These are phyloP conservation scores for Lavandula angustifolia DNA, from an alignment of 257 asterid genomes.

Conservation along the genomic window DNA sequence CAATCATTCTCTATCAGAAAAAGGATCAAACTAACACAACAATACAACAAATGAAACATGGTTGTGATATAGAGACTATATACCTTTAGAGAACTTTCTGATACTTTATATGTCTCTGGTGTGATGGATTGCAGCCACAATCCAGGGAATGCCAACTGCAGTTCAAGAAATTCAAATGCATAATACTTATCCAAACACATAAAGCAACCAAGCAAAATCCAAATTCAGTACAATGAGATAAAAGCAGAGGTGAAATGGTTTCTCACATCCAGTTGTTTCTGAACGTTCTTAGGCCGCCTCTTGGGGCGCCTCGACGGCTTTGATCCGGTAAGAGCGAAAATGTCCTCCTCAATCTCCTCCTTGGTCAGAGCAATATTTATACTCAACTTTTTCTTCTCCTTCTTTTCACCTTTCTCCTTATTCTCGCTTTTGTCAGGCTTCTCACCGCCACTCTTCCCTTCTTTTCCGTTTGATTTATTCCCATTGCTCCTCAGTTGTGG, in stretches of 20 bases:
- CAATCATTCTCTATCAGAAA: too few relatives aligned
- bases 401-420: constrained; percentile 23
- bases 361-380: constrained; percentile 41
- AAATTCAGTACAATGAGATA: background rate
- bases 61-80: too few relatives aligned
- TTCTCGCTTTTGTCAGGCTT: background rate
- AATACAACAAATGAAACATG: too few relatives aligned
- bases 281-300: constrained; percentile 63
- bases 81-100: constrained; percentile 36
- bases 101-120: constrained; percentile 55
- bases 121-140: constrained; percentile 60
- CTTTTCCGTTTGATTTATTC: constrained; percentile 3
- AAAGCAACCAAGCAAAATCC: too few relatives aligned
- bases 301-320: constrained; percentile 66
- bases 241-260: background rate
- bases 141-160: constrained; percentile 67
- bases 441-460: constrained; percentile 9
- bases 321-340: constrained; percentile 50
- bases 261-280: constrained; percentile 61
- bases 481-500: background rate
- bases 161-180: background rate
- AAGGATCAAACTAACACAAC: too few relatives aligned
- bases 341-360: constrained; percentile 72
- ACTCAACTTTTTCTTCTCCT: constrained; percentile 42
- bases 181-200: too few relatives aligned